Conservation (phyloP, 2,329 filamentous ascomycete genomes). For the Corinectria fuckeliana region DNA sequence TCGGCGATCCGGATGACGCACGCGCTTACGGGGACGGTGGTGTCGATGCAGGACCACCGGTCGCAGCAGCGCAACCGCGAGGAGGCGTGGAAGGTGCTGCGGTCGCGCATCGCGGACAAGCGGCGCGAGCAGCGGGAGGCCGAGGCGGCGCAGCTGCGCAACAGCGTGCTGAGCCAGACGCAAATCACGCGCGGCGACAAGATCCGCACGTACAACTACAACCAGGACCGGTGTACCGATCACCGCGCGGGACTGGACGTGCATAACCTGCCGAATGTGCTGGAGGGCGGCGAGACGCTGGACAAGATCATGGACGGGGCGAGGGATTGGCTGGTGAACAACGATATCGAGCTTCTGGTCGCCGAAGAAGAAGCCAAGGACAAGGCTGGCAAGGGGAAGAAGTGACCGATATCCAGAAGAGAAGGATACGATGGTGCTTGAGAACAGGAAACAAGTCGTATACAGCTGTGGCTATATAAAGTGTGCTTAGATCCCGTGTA, state of each 20-base stretch:
- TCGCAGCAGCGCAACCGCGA: conserved; percentile 91
- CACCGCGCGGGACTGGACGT: conserved; percentile 82
- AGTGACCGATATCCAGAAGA: conserved; percentile 2
- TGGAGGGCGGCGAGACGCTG: conserved; percentile 74
- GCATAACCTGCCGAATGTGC: conserved; percentile 80
- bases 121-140: conserved; percentile 84
- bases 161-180: conserved; percentile 79
- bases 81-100: conserved; percentile 83
- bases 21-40: conserved; percentile 82
- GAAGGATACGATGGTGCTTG: background rate
- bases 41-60: conserved; percentile 90
- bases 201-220: conserved; percentile 88
- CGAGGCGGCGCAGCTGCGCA: conserved; percentile 73
- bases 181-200: conserved; percentile 92
- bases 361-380: conserved; percentile 62
- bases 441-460: too few species aligned
- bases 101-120: conserved; percentile 80
- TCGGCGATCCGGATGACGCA: conserved; percentile 94
- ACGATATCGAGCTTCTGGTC: conserved; percentile 75
- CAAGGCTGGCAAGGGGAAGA: conserved; percentile 18
- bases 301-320: conserved; percentile 81
- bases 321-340: conserved; percentile 74
- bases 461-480: conserved; percentile 2
- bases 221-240: conserved; percentile 81
- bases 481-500: conserved; percentile 2